Evolutionary conservation across 805 yeast species (phyloP), one percentile per base, ranked within the genome.

Genomic region (Starmerella apis): DNA sequence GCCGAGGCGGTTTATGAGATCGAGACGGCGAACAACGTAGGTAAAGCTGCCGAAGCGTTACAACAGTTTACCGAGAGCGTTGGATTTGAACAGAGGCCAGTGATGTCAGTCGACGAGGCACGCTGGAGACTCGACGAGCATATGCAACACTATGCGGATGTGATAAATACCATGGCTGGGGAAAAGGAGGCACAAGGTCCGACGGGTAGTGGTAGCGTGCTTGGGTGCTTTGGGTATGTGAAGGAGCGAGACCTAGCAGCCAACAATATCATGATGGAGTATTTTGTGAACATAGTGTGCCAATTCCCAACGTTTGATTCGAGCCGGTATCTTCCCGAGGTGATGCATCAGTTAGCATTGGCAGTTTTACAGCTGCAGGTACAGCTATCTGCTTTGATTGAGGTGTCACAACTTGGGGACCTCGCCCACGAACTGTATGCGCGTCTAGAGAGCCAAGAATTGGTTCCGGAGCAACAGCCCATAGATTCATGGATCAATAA

Each of bases 231-330:
- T 4, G 33, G 11, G 24, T 41, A 41, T 14, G n/a, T 41, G 33
- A 27, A 25, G 16, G 33, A 41, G 23, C 44, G 44, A 8, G n/a
- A 7, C 14, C 14, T n/a, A 5, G 44, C 33, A 11, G n/a, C 25
- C 11, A 18, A 41, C 24, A 18, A 41, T 16, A 28, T 41, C 11
- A 27, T 16, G n/a, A 4, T 27, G 16, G 44, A 41, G 44, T 41
- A 41, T 11, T 41, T 41, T 41, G 44, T 41, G 44, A 41, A 41
- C n/a, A 27, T 18, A 7, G 44, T 41, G 32, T 41, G 44, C 23
- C 44, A 41, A 16, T 25, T 41, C 16, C 44, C 44, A 16, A 25
- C 44, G 22, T 27, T 41, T 28, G 44, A 41, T n/a, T 41, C 44
- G 23, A 41, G 25, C 18, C 44, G 27, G 32, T 5, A 41, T 23